Evolutionary conservation across 305 asterid species (phyloP).

Genomic region (Solanum hybrid): DNA sequence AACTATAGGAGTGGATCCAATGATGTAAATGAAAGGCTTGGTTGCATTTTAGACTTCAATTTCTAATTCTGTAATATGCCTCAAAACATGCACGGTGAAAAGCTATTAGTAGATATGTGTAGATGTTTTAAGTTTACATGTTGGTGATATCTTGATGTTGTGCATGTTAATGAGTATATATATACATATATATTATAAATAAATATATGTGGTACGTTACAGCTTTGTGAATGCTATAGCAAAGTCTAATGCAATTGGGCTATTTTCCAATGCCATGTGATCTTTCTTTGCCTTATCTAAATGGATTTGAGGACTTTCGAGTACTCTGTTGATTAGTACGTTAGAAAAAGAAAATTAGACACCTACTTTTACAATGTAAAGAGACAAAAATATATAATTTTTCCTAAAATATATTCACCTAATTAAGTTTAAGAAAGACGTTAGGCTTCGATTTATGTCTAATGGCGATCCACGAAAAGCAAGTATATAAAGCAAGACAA

Average conservation of each 20-base stretch:
- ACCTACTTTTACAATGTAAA: neutral
- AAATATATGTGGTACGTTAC: neutral
- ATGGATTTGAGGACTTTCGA: neutral
- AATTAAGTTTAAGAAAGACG: no score
- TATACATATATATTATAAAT: no score
- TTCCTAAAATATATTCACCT: no score
- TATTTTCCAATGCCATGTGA: neutral
- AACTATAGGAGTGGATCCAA: constrained; percentile 46
- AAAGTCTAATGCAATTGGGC: neutral
- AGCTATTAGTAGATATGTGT: neutral
- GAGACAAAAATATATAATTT: neutral
- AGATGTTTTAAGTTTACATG: neutral
- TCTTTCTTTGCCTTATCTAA: neutral
- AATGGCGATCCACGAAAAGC: no score
- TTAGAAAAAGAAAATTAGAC: neutral
- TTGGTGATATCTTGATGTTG: neutral
- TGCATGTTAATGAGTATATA: neutral
- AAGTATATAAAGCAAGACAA: no score
- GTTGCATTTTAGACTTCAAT: neutral
- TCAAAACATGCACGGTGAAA: neutral
- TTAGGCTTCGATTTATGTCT: no score
- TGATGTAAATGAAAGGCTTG: neutral
- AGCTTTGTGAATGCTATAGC: neutral
- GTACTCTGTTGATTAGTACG: neutral
- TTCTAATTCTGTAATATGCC: neutral